Evolutionary conservation across 2,329 filamentous ascomycete species (phyloP), one percentile per base, ranked within the genome.

Genomic region (Grosmannia penicillata): DNA sequence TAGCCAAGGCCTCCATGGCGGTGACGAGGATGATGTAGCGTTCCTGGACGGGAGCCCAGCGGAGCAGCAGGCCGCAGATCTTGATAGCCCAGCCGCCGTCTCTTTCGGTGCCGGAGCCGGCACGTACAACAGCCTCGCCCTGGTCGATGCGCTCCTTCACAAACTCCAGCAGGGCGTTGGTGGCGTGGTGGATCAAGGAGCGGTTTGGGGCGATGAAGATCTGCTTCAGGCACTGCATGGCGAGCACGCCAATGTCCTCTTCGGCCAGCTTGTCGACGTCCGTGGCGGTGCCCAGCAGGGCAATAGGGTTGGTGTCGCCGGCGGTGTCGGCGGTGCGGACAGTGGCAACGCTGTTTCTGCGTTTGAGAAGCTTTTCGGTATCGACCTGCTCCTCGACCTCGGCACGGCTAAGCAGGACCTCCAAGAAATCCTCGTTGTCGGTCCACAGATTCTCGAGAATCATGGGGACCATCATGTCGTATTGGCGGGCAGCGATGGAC

Each of bases 21-120:
- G 82, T 81, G 33, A 94, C 72, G 33, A 95, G 66, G 40, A 96
- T 91, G 28, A 89, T 75, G 60, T 93, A 96, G 38, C 91, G 81
- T 52, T 94, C 85, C 55, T 96, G 89, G 2, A 96, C 87, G 0
- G 91, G 86, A 1, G 86, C 81, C 86, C 87, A 96, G 42, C 76
- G 74, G 14, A 85, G 78, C 38, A 89, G 70, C 44, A 87, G 70
- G 50, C 80, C 75, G 54, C 93, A 84, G 36, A 96, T 67, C 41
- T 77, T 79, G 21, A 85, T 80, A 2, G 85, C 79, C 89, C 89
- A 96, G 36, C 74, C 80, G 32, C 64, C 61, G 48, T 71, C 68
- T 31, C 58, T 56, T 30, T 62, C 58, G 9, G 54, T 61, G 19
- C 58, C 54, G 11, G 58, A 47, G 13, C 56, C 49, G 6, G 36